A percentile compares a stretch with the other conserved stretches of the same genome.
phyloP scores from a whole-genome alignment of 495 filamentous ascomycete genomes.

The Trichoderma asperelloides region DNA sequence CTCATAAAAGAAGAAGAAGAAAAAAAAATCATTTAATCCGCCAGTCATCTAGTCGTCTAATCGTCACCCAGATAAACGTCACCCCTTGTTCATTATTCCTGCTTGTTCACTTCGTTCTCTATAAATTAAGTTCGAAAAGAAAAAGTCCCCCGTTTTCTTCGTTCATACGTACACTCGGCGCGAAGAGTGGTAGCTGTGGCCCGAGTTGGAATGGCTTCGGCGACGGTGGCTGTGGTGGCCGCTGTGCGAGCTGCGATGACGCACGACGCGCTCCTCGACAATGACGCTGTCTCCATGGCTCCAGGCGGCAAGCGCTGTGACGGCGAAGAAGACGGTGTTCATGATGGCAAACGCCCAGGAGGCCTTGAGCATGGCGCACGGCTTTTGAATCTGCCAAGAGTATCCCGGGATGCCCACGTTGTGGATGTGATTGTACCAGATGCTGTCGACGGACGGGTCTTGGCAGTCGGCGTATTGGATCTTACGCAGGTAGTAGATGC shows the following conservation, averaged over 20 bases:
- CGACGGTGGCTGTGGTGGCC: conserved; percentile 23
- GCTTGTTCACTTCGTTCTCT: background rate
- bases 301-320: conserved; percentile 56
- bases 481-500: conserved; percentile 64
- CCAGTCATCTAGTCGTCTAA: background rate
- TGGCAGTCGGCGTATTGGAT: conserved; percentile 61
- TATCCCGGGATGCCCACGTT: conserved; percentile 44
- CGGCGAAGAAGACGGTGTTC: conserved; percentile 72
- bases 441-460: conserved; percentile 29
- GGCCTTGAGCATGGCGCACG: conserved; percentile 83
- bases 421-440: conserved; percentile 50
- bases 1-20: background rate
- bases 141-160: background rate
- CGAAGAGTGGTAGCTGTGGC: conserved; percentile 21
- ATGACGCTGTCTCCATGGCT: conserved; percentile 39
- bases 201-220: conserved; percentile 1
- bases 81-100: too few relatives aligned
- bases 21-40: too few relatives aligned
- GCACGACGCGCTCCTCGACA: conserved; percentile 33
- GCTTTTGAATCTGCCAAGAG: conserved; percentile 49
- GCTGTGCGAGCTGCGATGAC: conserved; percentile 18
- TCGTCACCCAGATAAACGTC: background rate
- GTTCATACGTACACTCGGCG: conserved; percentile 21
- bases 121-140: background rate
- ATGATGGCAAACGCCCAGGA: conserved; percentile 81